Evolutionary conservation across 441 rosid species (phyloP).

Genomic region (Isatis lusitanica): DNA sequence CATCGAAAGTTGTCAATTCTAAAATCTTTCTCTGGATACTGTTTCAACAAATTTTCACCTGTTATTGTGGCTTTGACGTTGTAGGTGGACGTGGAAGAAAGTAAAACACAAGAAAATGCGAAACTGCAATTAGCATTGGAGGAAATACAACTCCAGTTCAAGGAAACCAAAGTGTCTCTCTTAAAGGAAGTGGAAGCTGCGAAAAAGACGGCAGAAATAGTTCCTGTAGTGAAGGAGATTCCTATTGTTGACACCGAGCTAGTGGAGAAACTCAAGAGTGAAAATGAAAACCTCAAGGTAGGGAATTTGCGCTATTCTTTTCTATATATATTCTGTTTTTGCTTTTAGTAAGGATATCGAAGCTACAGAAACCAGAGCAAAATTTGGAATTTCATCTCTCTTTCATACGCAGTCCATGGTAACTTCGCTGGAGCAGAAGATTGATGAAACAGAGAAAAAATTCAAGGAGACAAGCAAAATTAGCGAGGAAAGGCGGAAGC

Average conservation of each 20-base stretch:
- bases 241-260: slow-evolving; percentile 61
- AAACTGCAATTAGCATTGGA: slow-evolving; percentile 72
- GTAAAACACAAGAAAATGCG: slow-evolving; percentile 72
- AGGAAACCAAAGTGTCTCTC: slow-evolving; percentile 71
- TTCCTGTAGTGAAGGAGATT: slow-evolving; percentile 68
- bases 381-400: slow-evolving; percentile 11
- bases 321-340: not conserved
- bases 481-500: slow-evolving; percentile 79
- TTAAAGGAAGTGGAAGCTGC: slow-evolving; percentile 68
- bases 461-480: slow-evolving; percentile 73
- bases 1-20: not conserved
- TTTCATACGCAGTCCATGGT: slow-evolving; percentile 58
- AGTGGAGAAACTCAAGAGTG: slow-evolving; percentile 60
- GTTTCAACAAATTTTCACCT: slow-evolving; percentile 15
- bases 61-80: slow-evolving; percentile 24
- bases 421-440: slow-evolving; percentile 67
- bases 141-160: slow-evolving; percentile 68
- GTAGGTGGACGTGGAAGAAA: slow-evolving; percentile 55
- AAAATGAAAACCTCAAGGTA: slow-evolving; percentile 66
- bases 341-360: not conserved
- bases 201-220: slow-evolving; percentile 49
- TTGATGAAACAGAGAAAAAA: slow-evolving; percentile 72
- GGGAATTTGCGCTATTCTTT: not conserved
- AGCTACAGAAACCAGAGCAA: not conserved
- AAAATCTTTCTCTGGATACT: slow-evolving; percentile 22